A percentile compares a stretch with the other conserved stretches of the same genome.
These are phyloP conservation scores for Phytopythium litorale DNA, from an alignment of 352 stramenopile genomes.

Conservation along the genomic window DNA sequence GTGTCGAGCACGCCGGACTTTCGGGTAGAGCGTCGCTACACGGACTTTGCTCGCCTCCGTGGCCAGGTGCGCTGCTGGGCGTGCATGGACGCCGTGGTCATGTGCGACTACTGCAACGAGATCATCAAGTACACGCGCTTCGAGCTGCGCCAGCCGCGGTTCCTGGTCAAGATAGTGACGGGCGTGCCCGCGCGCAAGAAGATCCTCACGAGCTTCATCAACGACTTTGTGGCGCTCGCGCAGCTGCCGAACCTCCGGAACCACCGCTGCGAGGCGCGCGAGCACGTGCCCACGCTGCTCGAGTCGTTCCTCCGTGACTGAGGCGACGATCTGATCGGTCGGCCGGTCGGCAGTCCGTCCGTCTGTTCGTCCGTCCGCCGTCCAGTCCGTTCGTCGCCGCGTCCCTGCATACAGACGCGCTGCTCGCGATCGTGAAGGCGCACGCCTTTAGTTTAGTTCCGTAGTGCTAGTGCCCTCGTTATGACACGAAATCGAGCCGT, in stretches of 20 bases:
- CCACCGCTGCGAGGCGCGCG: slow-evolving; percentile 36
- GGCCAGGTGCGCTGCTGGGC: slow-evolving; percentile 36
- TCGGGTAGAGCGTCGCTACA: slow-evolving; percentile 55
- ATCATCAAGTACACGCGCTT: slow-evolving; percentile 54
- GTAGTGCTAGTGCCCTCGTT: neutral
- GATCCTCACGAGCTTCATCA: slow-evolving; percentile 49
- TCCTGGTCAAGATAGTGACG: slow-evolving; percentile 31
- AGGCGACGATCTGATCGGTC: neutral
- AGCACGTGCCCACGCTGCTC: slow-evolving; percentile 43
- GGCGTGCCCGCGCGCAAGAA: slow-evolving; percentile 40
- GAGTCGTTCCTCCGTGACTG: slow-evolving; percentile 42
- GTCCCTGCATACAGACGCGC: neutral
- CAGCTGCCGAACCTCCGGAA: slow-evolving; percentile 32
- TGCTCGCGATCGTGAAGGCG: slow-evolving; percentile 1
- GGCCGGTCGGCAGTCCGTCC: neutral
- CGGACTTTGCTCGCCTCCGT: slow-evolving; percentile 51
- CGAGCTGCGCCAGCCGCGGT: slow-evolving; percentile 37
- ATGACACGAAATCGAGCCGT: slow-evolving; percentile 9
- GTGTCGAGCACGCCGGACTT: slow-evolving; percentile 36
- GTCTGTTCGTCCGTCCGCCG: too few species aligned
- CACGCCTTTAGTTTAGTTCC: neutral
- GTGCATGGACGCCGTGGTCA: slow-evolving; percentile 41
- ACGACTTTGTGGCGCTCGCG: slow-evolving; percentile 41
- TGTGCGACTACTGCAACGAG: slow-evolving; percentile 59
- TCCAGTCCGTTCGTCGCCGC: too few species aligned